A percentile compares a stretch with the other conserved stretches of the same genome.
phyloP scores from a whole-genome alignment of 345 rosid species.

The Gossypium ekmanianum region DNA sequence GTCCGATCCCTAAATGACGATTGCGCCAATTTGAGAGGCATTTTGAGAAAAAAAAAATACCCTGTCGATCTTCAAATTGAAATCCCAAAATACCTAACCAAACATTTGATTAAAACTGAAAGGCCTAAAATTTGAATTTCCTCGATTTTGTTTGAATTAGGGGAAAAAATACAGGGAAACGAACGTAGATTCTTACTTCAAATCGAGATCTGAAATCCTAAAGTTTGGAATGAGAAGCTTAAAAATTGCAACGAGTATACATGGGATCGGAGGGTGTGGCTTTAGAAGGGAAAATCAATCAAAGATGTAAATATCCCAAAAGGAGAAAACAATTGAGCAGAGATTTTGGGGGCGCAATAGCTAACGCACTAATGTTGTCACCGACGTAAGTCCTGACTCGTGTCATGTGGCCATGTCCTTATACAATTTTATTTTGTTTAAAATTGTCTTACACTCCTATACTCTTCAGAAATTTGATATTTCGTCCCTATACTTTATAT shows the following conservation, averaged over 20 bases:
- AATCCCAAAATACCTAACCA: background rate
- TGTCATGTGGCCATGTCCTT: background rate
- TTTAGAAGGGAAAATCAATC: background rate
- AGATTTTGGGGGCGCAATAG: background rate
- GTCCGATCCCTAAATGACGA: slow-evolving; percentile 9
- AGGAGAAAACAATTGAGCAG: background rate
- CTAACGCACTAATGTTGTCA: background rate
- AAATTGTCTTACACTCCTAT: too few relatives aligned
- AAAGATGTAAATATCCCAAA: background rate
- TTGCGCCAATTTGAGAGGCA: background rate
- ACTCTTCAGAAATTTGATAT: too few relatives aligned
- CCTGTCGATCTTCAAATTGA: background rate
- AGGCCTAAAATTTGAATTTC: background rate
- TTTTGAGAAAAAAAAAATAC: background rate
- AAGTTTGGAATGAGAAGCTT: too few relatives aligned
- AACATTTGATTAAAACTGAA: background rate
- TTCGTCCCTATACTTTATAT: too few relatives aligned
- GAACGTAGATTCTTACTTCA: slow-evolving; percentile 8
- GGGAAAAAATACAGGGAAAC: background rate
- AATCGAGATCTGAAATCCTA: slow-evolving; percentile 1
- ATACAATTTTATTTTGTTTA: background rate
- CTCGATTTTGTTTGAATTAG: background rate
- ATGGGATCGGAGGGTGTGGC: background rate
- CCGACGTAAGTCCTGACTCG: background rate
- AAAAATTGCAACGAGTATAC: background rate